phyloP scores from a whole-genome alignment of 78 protist species.

The Dictyostelium firmibasis region DNA sequence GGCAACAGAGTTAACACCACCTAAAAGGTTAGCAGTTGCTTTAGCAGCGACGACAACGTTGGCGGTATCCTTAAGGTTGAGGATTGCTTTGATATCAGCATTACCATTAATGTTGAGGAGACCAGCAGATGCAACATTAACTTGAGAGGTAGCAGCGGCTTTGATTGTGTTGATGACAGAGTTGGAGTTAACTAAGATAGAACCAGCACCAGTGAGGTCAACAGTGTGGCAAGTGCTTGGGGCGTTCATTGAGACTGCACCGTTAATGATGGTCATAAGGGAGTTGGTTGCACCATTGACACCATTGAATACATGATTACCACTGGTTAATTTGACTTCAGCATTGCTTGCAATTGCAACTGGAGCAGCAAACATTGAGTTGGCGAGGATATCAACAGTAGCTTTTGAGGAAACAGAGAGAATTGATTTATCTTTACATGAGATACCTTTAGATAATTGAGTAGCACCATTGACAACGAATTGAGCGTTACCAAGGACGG shows the following conservation, averaged over 20 bases:
- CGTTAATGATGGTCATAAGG: background rate
- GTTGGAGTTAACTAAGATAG: background rate
- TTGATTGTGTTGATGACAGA: background rate
- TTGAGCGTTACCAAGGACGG: background rate
- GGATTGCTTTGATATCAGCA: background rate
- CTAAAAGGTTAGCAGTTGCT: background rate
- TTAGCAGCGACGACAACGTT: background rate
- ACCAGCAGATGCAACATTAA: slow-evolving; percentile 1
- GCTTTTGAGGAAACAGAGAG: background rate
- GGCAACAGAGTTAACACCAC: slow-evolving; percentile 34
- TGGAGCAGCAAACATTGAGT: slow-evolving; percentile 2
- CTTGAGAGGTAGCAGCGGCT: slow-evolving; percentile 4
- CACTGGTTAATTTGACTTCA: background rate
- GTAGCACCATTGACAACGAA: slow-evolving; percentile 19
- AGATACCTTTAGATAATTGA: slow-evolving; percentile 30
- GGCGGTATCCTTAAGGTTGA: slow-evolving; percentile 15
- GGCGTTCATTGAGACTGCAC: background rate
- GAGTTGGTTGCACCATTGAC: slow-evolving; percentile 23
- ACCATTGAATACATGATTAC: background rate
- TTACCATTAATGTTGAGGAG: background rate
- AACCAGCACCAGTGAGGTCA: slow-evolving; percentile 23
- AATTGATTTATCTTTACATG: background rate
- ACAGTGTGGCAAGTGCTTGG: background rate
- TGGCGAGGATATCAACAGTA: background rate
- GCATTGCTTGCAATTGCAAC: background rate